These are phyloP conservation scores for Botrytis paeoniae DNA, from an alignment of 2,329 filamentous ascomycete species.

Conservation along the genomic window DNA sequence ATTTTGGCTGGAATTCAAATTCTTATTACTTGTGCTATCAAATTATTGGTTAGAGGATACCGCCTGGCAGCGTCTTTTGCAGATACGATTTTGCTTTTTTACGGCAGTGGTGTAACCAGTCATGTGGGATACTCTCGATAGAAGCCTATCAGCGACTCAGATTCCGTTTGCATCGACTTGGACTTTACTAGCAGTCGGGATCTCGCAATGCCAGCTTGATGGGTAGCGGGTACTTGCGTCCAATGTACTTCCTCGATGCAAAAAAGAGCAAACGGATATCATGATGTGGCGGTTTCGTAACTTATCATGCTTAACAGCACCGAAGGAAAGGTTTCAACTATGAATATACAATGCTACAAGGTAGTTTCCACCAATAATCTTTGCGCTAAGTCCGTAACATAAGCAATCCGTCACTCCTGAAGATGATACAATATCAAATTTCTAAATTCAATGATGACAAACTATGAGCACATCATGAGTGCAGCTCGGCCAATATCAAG, in stretches of 20 bases:
- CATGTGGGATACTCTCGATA: not conserved
- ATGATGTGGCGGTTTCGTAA: not conserved
- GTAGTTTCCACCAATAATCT: not conserved
- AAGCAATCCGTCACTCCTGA: not conserved
- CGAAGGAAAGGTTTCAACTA: not conserved
- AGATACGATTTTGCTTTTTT: not conserved
- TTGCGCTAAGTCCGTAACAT: not conserved
- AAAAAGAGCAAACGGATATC: not conserved
- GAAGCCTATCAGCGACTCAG: not conserved
- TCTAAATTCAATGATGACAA: not conserved
- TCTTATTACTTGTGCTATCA: not conserved
- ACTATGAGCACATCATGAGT: not conserved
- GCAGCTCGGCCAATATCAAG: not conserved
- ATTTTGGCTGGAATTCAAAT: not conserved
- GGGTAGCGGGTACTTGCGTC: not conserved
- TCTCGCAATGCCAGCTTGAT: not conserved
- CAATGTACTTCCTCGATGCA: no score
- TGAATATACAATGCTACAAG: not conserved
- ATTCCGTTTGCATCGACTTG: not conserved
- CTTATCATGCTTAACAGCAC: not conserved
- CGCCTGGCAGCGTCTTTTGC: not conserved
- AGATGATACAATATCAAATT: not conserved
- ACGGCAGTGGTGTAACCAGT: not conserved
- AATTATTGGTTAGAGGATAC: not conserved
- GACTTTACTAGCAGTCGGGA: not conserved